A percentile compares a stretch with the other conserved stretches of the same genome.
phyloP scores from a whole-genome alignment of 2,329 filamentous ascomycete species.

The Knoxdaviesia capensis region DNA sequence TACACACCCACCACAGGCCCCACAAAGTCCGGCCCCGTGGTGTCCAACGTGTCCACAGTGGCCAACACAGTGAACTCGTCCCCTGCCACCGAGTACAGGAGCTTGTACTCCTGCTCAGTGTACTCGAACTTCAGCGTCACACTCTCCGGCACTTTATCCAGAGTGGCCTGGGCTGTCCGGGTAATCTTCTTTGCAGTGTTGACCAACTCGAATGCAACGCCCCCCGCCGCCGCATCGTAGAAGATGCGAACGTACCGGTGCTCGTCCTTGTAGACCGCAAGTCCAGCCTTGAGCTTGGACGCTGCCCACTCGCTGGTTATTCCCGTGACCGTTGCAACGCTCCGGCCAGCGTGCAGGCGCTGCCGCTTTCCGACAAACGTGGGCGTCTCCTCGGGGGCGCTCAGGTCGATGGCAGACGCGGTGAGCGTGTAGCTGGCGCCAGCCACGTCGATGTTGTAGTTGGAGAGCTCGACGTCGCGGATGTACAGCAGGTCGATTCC shows the following conservation, averaged over 20 bases:
- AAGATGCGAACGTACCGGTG: constrained; percentile 5
- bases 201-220: constrained; percentile 4
- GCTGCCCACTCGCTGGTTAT: too few relatives aligned
- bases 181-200: constrained; percentile 6
- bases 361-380: constrained; percentile 7
- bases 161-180: neutral
- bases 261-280: constrained; percentile 9
- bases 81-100: neutral
- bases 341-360: neutral
- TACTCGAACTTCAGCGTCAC: neutral
- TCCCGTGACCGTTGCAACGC: neutral
- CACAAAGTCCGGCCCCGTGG: constrained; percentile 13
- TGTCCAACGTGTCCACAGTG: constrained; percentile 9
- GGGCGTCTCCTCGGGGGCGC: neutral
- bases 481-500: constrained; percentile 4
- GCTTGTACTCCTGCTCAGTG: neutral
- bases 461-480: constrained; percentile 3
- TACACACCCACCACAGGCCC: constrained; percentile 13
- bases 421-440: constrained; percentile 1
- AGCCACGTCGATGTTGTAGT: constrained; percentile 4
- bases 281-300: constrained; percentile 4
- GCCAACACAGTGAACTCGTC: neutral
- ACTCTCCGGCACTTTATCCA: neutral
- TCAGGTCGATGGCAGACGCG: neutral
- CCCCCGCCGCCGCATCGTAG: constrained; percentile 1